These are phyloP conservation scores for Zea mays DNA, from an alignment of 176 grass and related monocot species.

Conservation along the genomic window Zm-B73-REFERENCE-NAM-5.0 NC_050105.1:139343501-139344000, in stretches of 20 bases:
- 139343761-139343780: not conserved
- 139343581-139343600: not conserved
- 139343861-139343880: no score
- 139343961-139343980: no score
- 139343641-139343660: not conserved
- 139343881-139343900: no score
- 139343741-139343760: not conserved
- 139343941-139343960: no score
- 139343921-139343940: no score
- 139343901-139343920: no score
- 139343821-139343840: not conserved
- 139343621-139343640: not conserved
- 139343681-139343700: not conserved
- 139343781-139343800: constrained; percentile 23
- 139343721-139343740: not conserved
- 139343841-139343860: not conserved
- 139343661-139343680: not conserved
- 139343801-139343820: constrained; percentile 22
- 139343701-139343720: not conserved
- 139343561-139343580: not conserved
- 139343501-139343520: no score
- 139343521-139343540: no score
- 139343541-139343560: not conserved
- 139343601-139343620: not conserved
- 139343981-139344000: no score